Evolutionary conservation across 805 yeast genomes (phyloP).

Genomic region (Kurtzmaniella fragi): DNA sequence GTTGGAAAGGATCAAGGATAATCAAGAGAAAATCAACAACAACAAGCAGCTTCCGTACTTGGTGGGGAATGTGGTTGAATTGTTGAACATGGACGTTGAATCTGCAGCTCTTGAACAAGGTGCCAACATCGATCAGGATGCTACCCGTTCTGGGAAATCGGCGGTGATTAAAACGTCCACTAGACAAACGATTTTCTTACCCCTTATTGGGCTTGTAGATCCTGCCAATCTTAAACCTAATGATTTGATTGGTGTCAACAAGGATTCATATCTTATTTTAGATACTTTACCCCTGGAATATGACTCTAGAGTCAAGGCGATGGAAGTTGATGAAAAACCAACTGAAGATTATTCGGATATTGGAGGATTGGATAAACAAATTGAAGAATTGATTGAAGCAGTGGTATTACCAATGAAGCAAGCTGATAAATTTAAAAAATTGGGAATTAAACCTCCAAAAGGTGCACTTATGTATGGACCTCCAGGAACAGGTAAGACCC

Average conservation of each 20-base stretch:
- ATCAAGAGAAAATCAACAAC: conserved; percentile 91
- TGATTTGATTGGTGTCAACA: conserved; percentile 95
- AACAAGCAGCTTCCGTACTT: conserved; percentile 93
- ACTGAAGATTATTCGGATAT: conserved; percentile 95
- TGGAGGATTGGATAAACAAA: conserved; percentile 97
- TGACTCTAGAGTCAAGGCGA: conserved; percentile 95
- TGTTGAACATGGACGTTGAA: conserved; percentile 82
- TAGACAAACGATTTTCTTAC: conserved; percentile 94
- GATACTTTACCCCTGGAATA: conserved; percentile 97
- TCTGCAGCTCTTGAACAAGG: conserved; percentile 85
- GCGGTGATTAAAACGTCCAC: conserved; percentile 98
- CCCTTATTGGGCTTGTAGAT: conserved; percentile 92
- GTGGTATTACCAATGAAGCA: conserved; percentile 98
- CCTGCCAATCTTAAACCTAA: conserved; percentile 92
- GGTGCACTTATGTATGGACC: conserved; percentile 47
- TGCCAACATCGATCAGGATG: conserved; percentile 89
- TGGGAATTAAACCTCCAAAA: conserved; percentile 75
- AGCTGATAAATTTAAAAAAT: conserved; percentile 87
- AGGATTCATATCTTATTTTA: conserved; percentile 87
- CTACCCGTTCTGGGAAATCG: conserved; percentile 89
- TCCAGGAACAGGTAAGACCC: conserved; percentile 45
- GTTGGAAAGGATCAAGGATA: conserved; percentile 91
- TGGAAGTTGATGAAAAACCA: conserved; percentile 99
- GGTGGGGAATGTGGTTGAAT: conserved; percentile 94
- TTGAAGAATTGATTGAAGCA: conserved; percentile 96